These are phyloP conservation scores for Dalbergia cultrata DNA, from an alignment of 306 rosid species.

Conservation along the genomic window DNA sequence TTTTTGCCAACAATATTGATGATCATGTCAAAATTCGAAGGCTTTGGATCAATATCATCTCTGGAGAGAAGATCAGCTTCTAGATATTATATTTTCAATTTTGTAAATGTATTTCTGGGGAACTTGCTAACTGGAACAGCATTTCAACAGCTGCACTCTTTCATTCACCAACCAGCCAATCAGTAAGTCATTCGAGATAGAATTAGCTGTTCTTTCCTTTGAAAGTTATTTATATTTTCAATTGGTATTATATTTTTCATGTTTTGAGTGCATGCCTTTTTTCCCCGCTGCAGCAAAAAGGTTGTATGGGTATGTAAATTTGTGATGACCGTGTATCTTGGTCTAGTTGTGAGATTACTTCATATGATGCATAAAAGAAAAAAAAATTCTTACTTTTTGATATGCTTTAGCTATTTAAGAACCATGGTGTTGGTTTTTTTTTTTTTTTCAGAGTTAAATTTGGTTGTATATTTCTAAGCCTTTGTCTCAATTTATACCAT, in stretches of 20 bases:
- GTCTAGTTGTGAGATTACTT: conserved; percentile 8
- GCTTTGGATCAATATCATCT: conserved; percentile 73
- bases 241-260: conserved; percentile 24
- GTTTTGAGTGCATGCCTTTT: conserved; percentile 17
- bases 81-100: conserved; percentile 82
- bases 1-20: conserved; percentile 93
- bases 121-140: conserved; percentile 88
- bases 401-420: conserved; percentile 40
- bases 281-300: conserved; percentile 10
- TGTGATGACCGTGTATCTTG: conserved; percentile 9
- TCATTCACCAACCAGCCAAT: conserved; percentile 73
- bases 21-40: conserved; percentile 99
- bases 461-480: conserved; percentile 11
- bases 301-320: conserved; percentile 13
- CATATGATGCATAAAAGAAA: not conserved
- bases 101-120: conserved; percentile 92
- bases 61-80: conserved; percentile 94
- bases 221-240: not conserved
- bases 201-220: not conserved
- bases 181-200: conserved; percentile 61
- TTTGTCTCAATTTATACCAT: not conserved
- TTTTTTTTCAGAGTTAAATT: not conserved
- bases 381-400: conserved; percentile 1
- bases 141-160: conserved; percentile 77
- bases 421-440: not conserved